Evolutionary conservation across 371 early-diverging fungal genomes (phyloP).

Genomic region (Coemansia sp.): DNA sequence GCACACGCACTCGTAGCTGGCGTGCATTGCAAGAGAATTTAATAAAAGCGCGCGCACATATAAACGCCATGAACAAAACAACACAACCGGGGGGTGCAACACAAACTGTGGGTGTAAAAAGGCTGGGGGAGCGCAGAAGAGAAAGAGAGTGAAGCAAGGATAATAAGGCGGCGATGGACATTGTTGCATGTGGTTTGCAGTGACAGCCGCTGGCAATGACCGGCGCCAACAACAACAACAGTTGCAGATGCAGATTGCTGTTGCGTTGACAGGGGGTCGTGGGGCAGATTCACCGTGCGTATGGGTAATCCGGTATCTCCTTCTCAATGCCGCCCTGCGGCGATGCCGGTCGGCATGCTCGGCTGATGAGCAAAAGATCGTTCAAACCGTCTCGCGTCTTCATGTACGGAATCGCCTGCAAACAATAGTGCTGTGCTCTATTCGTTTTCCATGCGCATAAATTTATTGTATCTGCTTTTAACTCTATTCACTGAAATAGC

Average conservation of each 20-base stretch:
- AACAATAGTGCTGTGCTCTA: conserved; percentile 6
- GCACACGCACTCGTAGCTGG: not conserved
- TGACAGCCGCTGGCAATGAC: conserved; percentile 13
- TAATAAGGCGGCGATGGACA: conserved; percentile 31
- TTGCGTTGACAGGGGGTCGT: conserved; percentile 8
- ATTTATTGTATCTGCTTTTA: conserved; percentile 21
- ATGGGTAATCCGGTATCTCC: not conserved
- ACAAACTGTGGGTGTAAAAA: not conserved
- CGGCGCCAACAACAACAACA: conserved; percentile 5
- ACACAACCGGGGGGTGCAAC: conserved; percentile 7
- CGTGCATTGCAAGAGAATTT: conserved; percentile 9
- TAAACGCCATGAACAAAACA: conserved; percentile 7
- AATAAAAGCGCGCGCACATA: conserved; percentile 30
- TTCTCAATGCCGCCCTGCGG: conserved; percentile 2
- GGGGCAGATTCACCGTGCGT: conserved; percentile 7
- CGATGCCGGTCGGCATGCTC: not conserved
- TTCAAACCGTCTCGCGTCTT: not conserved
- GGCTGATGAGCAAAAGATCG: conserved; percentile 4
- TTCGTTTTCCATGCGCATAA: conserved; percentile 9
- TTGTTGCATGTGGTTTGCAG: conserved; percentile 30
- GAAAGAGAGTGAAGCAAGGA: conserved; percentile 15
- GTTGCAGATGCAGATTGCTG: conserved; percentile 9
- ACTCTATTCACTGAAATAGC: not conserved
- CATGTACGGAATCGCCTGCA: conserved; percentile 5
- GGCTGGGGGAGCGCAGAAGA: not conserved